Evolutionary conservation across 164 flowering plant species (phyloP).

Genomic region (Annona cherimola): DNA sequence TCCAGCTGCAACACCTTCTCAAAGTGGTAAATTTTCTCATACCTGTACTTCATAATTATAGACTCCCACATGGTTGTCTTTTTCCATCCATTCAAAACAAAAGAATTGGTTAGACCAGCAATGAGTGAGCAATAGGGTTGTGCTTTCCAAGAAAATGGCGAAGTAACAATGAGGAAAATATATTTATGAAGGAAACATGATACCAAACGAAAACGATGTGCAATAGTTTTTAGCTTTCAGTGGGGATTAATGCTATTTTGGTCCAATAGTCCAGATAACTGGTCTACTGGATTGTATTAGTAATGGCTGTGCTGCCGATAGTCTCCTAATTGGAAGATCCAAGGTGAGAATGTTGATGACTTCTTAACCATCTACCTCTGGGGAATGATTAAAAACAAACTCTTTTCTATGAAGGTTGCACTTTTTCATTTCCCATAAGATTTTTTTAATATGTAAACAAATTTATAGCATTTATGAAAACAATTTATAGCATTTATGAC

Average conservation of each 20-base stretch:
- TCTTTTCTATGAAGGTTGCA: too few species aligned
- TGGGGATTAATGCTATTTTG: background rate
- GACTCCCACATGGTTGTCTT: background rate
- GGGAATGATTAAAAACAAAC: too few species aligned
- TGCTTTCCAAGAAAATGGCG: background rate
- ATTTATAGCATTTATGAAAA: too few species aligned
- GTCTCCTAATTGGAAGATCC: background rate
- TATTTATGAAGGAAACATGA: background rate
- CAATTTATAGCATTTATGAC: too few species aligned
- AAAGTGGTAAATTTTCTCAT: slow-evolving; percentile 37
- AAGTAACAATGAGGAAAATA: background rate
- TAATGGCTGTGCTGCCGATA: background rate
- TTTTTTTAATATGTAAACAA: too few species aligned
- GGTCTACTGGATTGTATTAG: background rate
- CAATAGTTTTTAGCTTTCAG: background rate
- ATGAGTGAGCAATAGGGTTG: background rate
- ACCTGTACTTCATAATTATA: background rate
- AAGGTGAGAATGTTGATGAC: background rate
- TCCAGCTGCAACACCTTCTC: slow-evolving; percentile 82
- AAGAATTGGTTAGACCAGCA: background rate
- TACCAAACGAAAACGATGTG: background rate
- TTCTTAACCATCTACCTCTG: too few species aligned
- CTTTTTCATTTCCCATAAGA: too few species aligned
- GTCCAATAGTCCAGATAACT: background rate
- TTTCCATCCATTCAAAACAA: background rate